Evolutionary conservation across 2,329 filamentous ascomycete species (phyloP), one percentile per base, ranked within the genome.

Genomic region (Geosmithia morbida): DNA sequence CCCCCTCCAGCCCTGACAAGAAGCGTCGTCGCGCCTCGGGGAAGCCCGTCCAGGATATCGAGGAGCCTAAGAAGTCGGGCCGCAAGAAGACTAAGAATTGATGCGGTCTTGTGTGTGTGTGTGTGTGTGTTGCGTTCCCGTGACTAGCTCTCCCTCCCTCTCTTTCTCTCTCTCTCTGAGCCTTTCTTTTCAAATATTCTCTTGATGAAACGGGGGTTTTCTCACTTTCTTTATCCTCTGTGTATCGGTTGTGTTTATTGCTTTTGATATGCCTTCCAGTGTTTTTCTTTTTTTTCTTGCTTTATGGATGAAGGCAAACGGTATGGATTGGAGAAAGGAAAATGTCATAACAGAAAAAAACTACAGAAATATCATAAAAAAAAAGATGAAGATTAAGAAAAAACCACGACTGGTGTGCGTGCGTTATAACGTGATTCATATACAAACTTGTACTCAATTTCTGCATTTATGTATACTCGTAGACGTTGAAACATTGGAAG

Each of bases 51-150:
- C 10, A 14, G 17, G 41, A 71, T 49, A 63, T 64, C 53, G 75
- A 78, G 58, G 75, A 80, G 59, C 71, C 72, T 51, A 77, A 77
- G 70, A 77, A 77, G 66, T 74, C 71, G 47, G 68, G 67, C 53
- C 72, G 72, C 58, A 78, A 77, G 71, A 78, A 78, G 73, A 68
- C 65, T 67, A 66, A 66, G 63, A 63, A 58, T 56, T 60, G 14
- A 37, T 37, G 33, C 33, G 11, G 33, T 16, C 33, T 3, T 37
- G 10, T 37, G 11, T n/a, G n/a, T n/a, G n/a, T n/a, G n/a, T n/a
- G n/a, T n/a, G n/a, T n/a, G n/a, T n/a, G n/a, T n/a, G 3, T 37
- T 37, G 13, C 13, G 33, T 13, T 37, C 33, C 22, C 8, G 8
- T 37, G 18, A 4, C 7, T 26, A 8, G 18, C 11, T 29, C 20